Percentiles rank a stretch among this genome's conserved stretches.
Evolutionary conservation across 257 asterid species (phyloP).

Genomic region (Petunia secreta): DNA sequence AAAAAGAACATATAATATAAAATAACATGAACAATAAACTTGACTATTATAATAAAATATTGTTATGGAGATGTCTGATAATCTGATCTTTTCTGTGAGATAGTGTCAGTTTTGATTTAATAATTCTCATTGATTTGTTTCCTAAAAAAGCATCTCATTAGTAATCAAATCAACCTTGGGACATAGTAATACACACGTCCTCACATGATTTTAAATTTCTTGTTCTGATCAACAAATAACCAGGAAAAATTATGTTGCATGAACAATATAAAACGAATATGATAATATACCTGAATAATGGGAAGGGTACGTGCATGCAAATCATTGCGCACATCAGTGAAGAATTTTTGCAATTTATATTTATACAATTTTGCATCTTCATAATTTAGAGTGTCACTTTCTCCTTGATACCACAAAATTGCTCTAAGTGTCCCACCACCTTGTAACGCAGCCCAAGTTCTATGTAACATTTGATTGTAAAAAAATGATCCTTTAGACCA

Average conservation of each 20-base stretch:
- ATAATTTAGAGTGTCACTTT: neutral
- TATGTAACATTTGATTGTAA: neutral
- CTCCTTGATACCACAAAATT: conserved; percentile 28
- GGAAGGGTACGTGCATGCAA: conserved; percentile 14
- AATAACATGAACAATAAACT: no score
- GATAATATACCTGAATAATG: neutral
- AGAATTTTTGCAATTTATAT: neutral
- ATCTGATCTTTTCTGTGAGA: neutral
- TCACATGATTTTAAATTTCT: no score
- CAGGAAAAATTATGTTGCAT: neutral
- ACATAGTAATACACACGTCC: no score
- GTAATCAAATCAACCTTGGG: neutral
- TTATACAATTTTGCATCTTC: neutral
- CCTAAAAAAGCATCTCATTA: neutral
- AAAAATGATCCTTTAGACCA: conserved; percentile 14
- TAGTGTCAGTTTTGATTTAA: neutral
- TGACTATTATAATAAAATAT: no score
- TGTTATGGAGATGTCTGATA: neutral
- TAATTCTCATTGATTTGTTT: neutral
- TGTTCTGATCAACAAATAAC: neutral
- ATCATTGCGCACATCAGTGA: neutral
- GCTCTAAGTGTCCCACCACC: conserved; percentile 23
- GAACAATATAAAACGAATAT: neutral
- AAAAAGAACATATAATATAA: no score
- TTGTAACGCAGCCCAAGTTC: neutral